Percentiles rank a stretch among this genome's conserved stretches.
These are phyloP conservation scores for Colletotrichum trifolii DNA, from an alignment of 2,329 filamentous ascomycete genomes.

Conservation along the genomic window DNA sequence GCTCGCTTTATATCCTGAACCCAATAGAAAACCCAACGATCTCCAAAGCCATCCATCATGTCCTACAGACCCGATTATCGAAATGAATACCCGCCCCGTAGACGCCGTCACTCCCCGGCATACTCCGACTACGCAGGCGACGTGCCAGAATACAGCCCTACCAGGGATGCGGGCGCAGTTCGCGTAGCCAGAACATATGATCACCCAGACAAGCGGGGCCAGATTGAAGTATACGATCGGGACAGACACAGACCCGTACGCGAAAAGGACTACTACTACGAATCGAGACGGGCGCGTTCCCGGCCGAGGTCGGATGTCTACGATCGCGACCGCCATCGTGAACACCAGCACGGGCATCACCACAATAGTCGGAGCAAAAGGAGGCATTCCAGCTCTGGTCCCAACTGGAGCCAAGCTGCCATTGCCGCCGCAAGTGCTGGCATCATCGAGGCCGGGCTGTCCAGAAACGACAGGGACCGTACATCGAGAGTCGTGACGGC, in stretches of 20 bases:
- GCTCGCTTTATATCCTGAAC: neutral
- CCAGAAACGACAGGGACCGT: slow-evolving; percentile 18
- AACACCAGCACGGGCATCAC: neutral
- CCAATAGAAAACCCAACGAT: neutral
- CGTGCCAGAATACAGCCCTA: neutral
- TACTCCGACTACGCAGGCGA: neutral
- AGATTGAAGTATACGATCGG: slow-evolving; percentile 1
- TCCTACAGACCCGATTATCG: slow-evolving; percentile 2
- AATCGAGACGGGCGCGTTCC: slow-evolving; percentile 1
- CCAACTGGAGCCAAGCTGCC: slow-evolving; percentile 19
- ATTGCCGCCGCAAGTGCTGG: slow-evolving; percentile 29
- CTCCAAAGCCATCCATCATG: slow-evolving; percentile 4
- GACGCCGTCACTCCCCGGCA: neutral
- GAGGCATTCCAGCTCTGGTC: slow-evolving; percentile 10
- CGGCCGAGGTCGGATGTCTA: slow-evolving; percentile 2
- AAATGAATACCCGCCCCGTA: neutral
- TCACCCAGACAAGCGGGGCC: slow-evolving; percentile 5
- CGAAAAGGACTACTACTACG: slow-evolving; percentile 1
- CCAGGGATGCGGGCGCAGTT: neutral
- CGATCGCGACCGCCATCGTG: neutral
- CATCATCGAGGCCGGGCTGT: slow-evolving; percentile 23
- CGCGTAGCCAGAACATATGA: neutral
- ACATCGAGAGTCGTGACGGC: slow-evolving; percentile 25
- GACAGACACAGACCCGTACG: neutral
- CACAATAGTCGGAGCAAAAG: slow-evolving; percentile 7